Base-by-base conservation (phyloP, 1,284 basidiomycete genomes). In the Austropuccinia psidii region DNA sequence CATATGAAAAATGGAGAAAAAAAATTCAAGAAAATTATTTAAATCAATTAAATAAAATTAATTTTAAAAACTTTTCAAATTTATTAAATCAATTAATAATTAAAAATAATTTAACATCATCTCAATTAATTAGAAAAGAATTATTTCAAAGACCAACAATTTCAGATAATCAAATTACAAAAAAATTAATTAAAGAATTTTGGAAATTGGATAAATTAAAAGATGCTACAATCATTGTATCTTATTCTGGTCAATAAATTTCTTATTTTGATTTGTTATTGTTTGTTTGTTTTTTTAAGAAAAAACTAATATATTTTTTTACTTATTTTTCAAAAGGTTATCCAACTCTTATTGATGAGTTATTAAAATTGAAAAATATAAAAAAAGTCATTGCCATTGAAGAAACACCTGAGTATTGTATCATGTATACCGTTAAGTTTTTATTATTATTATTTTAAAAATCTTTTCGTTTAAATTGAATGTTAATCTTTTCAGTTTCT, bases 331-430 rank as follows among this genome's bases (percentile, higher is more conserved):
- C 15, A 17, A 24, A 15, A 73, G 70, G 70, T 27, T 60, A 64
- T 64, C 70, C 70, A n/a, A 55, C 58, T 15, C 31, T 73, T 37
- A 73, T 73, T 17, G 70, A 73, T 29, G 70, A 54, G 43, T 29
- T 73, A 27, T 52, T 73, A 24, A 73, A 73, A 29, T 27, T 73
- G 27, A 73, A 73, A 49, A 73, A 73, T 31, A 43, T 73, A 33
- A 58, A 60, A 47, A 73, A 73, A 64, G 70, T 73, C n/a, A 73
- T 73, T n/a, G 70, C 70, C 27, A 73, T 73, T 24, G 70, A 73
- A 64, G 70, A 73, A 60, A 43, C 49, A 64, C 70, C 70, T 4
- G 70, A 73, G 29, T 64, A 73, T 47, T 73, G 58, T 24, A 60
- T 64, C 45, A 62, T 73, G 58, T 73, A 73, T 37, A 64, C 35